Evolutionary conservation across 441 rosid species (phyloP).

Genomic region (Gossypium aridum): DNA sequence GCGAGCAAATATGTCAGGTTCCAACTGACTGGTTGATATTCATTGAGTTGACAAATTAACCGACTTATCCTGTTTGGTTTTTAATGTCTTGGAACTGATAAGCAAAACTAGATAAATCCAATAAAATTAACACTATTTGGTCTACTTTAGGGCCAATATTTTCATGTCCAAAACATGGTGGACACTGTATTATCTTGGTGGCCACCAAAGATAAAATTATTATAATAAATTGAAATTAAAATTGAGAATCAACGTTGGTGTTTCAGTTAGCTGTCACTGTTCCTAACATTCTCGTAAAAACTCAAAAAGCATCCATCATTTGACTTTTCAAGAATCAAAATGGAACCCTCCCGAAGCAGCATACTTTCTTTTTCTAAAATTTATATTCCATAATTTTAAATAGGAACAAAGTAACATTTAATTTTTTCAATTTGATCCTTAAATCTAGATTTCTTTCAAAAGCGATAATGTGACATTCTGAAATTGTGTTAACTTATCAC

Average conservation of each 20-base stretch:
- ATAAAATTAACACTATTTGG: not conserved
- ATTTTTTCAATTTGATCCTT: too few relatives aligned
- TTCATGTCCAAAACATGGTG: not conserved
- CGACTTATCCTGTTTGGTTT: too few relatives aligned
- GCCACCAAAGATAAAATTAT: not conserved
- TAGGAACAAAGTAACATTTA: not conserved
- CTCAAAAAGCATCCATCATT: not conserved
- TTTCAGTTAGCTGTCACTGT: conserved; percentile 1
- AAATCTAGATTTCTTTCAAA: too few relatives aligned
- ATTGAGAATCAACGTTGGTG: not conserved
- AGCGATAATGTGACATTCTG: too few relatives aligned
- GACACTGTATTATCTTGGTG: not conserved
- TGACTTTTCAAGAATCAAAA: conserved; percentile 10
- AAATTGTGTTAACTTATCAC: too few relatives aligned
- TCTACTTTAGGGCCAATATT: not conserved
- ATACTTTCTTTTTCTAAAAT: not conserved
- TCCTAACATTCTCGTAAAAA: not conserved
- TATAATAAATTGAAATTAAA: not conserved
- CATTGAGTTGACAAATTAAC: too few relatives aligned
- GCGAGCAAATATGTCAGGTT: too few relatives aligned
- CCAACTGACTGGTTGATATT: too few relatives aligned
- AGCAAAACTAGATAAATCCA: too few relatives aligned
- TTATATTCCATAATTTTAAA: not conserved
- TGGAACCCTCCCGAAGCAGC: not conserved
- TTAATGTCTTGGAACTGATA: too few relatives aligned